Base-by-base conservation (phyloP, 2,329 filamentous ascomycete species). In the Alternaria rosae region DNA sequence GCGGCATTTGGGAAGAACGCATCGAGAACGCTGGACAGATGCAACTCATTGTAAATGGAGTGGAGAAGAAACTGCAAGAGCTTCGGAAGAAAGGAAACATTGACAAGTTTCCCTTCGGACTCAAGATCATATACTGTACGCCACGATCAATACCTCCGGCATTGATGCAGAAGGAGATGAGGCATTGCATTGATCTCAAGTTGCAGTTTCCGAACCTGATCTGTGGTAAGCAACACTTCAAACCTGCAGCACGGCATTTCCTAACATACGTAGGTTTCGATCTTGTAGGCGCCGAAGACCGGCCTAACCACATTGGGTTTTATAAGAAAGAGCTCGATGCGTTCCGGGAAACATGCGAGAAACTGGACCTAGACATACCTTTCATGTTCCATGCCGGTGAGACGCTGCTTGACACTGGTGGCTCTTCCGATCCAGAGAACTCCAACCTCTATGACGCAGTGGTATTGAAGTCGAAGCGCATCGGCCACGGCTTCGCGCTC, bases 311-410 rank as follows among this genome's bases (percentile, higher is more conserved):
- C 9, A 88, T 90, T 8, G 83, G 90, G 5, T 84, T 81, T 45
- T 82, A 85, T 54, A 88, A 87, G 58, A 78, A 86, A 0, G 82
- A 89, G 63, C 83, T 92, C 7, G 77, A 89, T 4, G 80, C 81
- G 1, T 91, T 91, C 71, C 79, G 83, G 54, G 69, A 81, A 28
- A 78, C 82, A 1, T 92, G 89, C 77, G 71, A 78, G 6, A 59
- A 67, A 1, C 74, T 81, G 1, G 69, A 72, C 0, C 61, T 90
- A 5, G 82, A 88, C 0, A 90, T 93, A 3, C 91, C 91, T 0
- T 92, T 92, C 71, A 81, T 93, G 41, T 91, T 93, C 71, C 91
- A 93, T 78, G 92, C 91, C 66, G 91, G 91, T 23, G 91, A 93
- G 79, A 92, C 91, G 1, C 82, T 92, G 5, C 72, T 83, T 2